Evolutionary conservation across 768 basidiomycete species (phyloP).

Genomic region (Naganishia vaughanmartiniae): DNA sequence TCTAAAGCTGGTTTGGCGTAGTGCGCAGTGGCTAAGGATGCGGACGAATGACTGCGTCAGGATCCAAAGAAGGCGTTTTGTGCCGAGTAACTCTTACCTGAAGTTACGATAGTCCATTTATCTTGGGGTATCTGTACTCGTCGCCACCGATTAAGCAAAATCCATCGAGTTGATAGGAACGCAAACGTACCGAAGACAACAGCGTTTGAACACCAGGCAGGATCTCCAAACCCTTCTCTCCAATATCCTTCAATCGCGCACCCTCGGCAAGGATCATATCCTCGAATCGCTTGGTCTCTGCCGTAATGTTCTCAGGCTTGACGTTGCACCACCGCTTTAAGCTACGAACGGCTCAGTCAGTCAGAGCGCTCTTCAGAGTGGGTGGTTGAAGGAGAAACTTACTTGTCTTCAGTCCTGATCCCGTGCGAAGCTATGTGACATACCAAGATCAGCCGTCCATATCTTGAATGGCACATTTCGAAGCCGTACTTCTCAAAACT

Average conservation of each 20-base stretch:
- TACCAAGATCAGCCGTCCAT: constrained; percentile 54
- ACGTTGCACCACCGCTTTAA: constrained; percentile 32
- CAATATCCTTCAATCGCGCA: constrained; percentile 60
- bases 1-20: constrained; percentile 69
- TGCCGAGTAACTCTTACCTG: constrained; percentile 56
- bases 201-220: constrained; percentile 67
- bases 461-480: constrained; percentile 32
- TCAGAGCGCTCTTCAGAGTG: constrained; percentile 8
- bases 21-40: constrained; percentile 67
- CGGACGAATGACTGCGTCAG: background rate
- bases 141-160: background rate
- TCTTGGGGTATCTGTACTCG: constrained; percentile 26
- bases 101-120: constrained; percentile 80
- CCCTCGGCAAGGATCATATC: constrained; percentile 59
- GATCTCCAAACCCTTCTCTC: constrained; percentile 53
- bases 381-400: constrained; percentile 31
- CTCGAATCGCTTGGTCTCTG: constrained; percentile 72
- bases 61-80: background rate
- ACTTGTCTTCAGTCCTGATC: constrained; percentile 75
- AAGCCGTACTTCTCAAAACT: constrained; percentile 47
- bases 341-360: constrained; percentile 18
- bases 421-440: constrained; percentile 64
- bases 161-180: background rate
- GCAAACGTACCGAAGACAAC: constrained; percentile 57
- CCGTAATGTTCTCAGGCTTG: constrained; percentile 52